These are phyloP conservation scores for Retiboletus flavoniger DNA, from an alignment of 1,284 basidiomycete species.

Conservation along the genomic window DNA sequence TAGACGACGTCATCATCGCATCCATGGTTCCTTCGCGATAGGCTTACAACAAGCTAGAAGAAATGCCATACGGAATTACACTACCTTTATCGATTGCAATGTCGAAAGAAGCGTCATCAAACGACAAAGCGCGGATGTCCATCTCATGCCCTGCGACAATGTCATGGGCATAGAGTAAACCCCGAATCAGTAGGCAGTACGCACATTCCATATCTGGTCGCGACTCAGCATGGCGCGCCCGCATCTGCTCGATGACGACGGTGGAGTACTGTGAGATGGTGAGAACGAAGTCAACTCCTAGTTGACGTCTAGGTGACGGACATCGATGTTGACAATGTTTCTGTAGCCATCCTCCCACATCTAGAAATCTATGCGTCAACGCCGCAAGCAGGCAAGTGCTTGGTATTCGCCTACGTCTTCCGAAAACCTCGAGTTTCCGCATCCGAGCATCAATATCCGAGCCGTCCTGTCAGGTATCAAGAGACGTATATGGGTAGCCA, in stretches of 20 bases:
- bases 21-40: conserved; percentile 78
- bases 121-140: conserved; percentile 78
- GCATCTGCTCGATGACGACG: conserved; percentile 83
- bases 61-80: not conserved
- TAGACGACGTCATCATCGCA: conserved; percentile 87
- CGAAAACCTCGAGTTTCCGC: conserved; percentile 83
- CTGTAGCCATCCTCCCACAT: conserved; percentile 91
- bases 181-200: conserved; percentile 18
- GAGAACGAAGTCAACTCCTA: not conserved
- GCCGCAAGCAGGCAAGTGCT: not conserved
- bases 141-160: conserved; percentile 74
- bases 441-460: conserved; percentile 84
- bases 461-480: conserved; percentile 65
- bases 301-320: conserved; percentile 35
- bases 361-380: conserved; percentile 37
- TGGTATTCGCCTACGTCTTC: conserved; percentile 54
- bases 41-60: not conserved
- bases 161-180: not conserved
- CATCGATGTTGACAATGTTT: conserved; percentile 84
- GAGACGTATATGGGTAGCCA: conserved; percentile 57
- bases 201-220: conserved; percentile 79
- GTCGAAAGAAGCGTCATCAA: conserved; percentile 72
- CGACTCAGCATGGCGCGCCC: conserved; percentile 47
- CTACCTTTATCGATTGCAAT: conserved; percentile 87
- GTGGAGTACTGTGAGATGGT: conserved; percentile 64